A percentile compares a stretch with the other conserved stretches of the same genome.
Conservation (phyloP, 495 filamentous ascomycete species). For the Elasticomyces elasticus region DNA sequence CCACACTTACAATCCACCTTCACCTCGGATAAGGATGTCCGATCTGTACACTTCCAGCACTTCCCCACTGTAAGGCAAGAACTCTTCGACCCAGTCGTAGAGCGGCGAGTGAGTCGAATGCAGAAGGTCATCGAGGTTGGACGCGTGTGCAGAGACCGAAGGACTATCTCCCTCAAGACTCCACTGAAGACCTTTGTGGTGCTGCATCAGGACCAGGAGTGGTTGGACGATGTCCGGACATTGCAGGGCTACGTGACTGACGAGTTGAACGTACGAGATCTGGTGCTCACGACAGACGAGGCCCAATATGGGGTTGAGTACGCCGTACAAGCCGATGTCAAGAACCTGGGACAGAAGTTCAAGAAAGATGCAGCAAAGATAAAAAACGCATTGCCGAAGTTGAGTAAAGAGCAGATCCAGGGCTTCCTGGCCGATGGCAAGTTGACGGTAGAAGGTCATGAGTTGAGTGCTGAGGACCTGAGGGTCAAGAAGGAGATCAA, state of each 20-base stretch:
- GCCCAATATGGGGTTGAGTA: slow-evolving; percentile 85
- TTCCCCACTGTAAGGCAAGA: slow-evolving; percentile 84
- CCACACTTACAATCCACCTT: slow-evolving; percentile 61
- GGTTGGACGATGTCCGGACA: slow-evolving; percentile 76
- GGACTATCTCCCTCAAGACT: slow-evolving; percentile 75
- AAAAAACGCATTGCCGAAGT: slow-evolving; percentile 73
- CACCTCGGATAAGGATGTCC: slow-evolving; percentile 52
- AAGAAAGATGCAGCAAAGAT: slow-evolving; percentile 87
- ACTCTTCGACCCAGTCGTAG: slow-evolving; percentile 77
- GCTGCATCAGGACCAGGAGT: slow-evolving; percentile 73
- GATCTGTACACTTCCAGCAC: slow-evolving; percentile 83
- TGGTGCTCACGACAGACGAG: slow-evolving; percentile 82
- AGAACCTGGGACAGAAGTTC: slow-evolving; percentile 88
- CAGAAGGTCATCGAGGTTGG: slow-evolving; percentile 89
- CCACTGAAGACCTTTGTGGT: slow-evolving; percentile 84
- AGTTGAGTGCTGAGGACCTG: slow-evolving; percentile 69
- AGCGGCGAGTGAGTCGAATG: slow-evolving; percentile 81
- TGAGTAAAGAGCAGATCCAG: slow-evolving; percentile 71
- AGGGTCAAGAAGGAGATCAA: slow-evolving; percentile 71
- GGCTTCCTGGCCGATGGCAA: slow-evolving; percentile 56
- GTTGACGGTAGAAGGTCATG: slow-evolving; percentile 76
- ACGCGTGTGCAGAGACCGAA: slow-evolving; percentile 74
- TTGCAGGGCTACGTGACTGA: slow-evolving; percentile 77
- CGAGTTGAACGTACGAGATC: slow-evolving; percentile 79
- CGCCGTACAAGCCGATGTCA: slow-evolving; percentile 81